Conservation (phyloP, 225 moss, liverwort and hornwort genomes). For the Bryum argenteum region DNA sequence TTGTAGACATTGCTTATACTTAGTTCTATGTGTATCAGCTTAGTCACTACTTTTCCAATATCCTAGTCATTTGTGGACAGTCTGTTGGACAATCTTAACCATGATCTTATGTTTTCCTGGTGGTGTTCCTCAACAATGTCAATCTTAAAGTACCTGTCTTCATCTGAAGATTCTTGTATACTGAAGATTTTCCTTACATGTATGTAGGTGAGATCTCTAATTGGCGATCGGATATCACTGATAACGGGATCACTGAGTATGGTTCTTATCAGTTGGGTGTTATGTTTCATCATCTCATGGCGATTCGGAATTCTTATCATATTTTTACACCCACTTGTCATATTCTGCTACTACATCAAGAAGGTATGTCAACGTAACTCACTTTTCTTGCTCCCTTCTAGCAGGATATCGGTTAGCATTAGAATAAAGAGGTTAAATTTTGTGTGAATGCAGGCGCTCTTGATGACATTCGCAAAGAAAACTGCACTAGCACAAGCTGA, state of each 20-base stretch:
- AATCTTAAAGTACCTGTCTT: background rate
- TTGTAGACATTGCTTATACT: no score
- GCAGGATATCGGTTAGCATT: background rate
- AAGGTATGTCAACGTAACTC: constrained; percentile 32
- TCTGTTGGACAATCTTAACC: no score
- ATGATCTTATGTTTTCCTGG: no score
- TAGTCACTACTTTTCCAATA: no score
- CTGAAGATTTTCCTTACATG: background rate
- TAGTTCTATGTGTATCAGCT: no score
- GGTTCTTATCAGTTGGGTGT: constrained; percentile 52
- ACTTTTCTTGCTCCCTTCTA: background rate
- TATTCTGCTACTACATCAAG: constrained; percentile 61
- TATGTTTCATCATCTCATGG: constrained; percentile 65
- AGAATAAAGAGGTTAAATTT: constrained; percentile 3
- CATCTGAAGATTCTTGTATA: background rate
- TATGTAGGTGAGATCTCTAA: constrained; percentile 60
- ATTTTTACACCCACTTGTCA: constrained; percentile 58
- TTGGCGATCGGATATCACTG: constrained; percentile 77
- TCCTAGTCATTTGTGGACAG: no score
- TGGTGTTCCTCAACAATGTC: background rate
- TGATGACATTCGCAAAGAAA: constrained; percentile 55
- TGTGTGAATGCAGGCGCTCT: constrained; percentile 41
- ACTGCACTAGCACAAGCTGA: constrained; percentile 57
- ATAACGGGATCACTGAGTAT: constrained; percentile 59
- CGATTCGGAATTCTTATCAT: constrained; percentile 62